Conservation (phyloP, 192 early-diverging fungal species). For the Oehlia diaphana region DNA sequence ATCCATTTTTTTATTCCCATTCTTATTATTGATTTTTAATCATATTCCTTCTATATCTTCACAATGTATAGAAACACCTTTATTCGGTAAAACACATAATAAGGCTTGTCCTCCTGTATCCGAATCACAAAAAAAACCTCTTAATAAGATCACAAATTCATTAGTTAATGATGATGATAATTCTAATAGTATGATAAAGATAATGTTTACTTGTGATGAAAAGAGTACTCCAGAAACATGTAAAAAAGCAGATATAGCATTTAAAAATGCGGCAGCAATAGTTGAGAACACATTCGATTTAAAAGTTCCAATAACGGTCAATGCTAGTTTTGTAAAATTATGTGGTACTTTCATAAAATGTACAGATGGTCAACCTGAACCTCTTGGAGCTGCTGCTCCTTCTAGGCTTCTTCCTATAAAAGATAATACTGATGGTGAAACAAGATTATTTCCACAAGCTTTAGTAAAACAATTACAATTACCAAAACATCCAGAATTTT, state of each 20-base stretch:
- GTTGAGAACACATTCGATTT: neutral
- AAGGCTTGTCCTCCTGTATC: no score
- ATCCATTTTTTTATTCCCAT: no score
- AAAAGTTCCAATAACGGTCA: neutral
- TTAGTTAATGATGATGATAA: no score
- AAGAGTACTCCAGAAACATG: neutral
- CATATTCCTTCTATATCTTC: no score
- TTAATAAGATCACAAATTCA: no score
- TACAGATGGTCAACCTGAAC: neutral
- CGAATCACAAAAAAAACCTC: no score
- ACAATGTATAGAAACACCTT: no score
- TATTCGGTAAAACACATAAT: no score
- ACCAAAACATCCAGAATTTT: neutral
- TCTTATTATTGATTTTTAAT: no score
- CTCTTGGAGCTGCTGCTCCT: neutral
- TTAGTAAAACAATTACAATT: constrained; percentile 4
- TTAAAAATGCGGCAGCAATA: neutral
- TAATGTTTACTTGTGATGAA: neutral
- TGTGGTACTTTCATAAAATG: neutral
- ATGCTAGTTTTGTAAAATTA: neutral
- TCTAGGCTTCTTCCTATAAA: neutral
- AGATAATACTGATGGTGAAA: neutral
- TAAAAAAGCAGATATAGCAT: neutral
- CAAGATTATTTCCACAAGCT: constrained; percentile 6
- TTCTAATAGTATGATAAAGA: neutral